A percentile compares a stretch with the other conserved stretches of the same genome.
Conservation (phyloP, 768 basidiomycete genomes). For the Collybia nuda region DNA sequence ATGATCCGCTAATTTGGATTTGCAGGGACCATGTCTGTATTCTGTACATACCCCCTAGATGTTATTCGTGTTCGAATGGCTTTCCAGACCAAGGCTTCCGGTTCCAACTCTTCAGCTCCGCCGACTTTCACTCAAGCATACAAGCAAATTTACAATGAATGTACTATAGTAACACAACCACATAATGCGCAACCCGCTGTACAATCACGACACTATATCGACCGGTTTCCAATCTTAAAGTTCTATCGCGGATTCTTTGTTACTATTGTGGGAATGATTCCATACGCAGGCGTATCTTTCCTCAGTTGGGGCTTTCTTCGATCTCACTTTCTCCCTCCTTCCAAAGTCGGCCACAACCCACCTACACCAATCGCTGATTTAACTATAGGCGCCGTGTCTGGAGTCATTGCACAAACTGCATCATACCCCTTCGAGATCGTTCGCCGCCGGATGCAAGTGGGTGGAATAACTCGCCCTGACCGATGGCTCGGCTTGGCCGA, state of each 20-base stretch:
- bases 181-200: conserved; percentile 18
- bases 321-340: conserved; percentile 52
- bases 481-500: conserved; percentile 80
- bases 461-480: conserved; percentile 76
- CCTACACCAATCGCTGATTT: conserved; percentile 64
- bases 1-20: background rate
- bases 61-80: conserved; percentile 95
- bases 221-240: conserved; percentile 74
- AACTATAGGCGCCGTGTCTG: conserved; percentile 81
- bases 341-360: conserved; percentile 31
- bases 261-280: conserved; percentile 88
- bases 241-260: conserved; percentile 98
- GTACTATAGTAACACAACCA: conserved; percentile 28
- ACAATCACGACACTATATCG: conserved; percentile 37
- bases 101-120: conserved; percentile 18
- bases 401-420: conserved; percentile 81
- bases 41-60: conserved; percentile 94
- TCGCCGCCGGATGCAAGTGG: conserved; percentile 92
- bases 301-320: conserved; percentile 85
- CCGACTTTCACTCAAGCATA: conserved; percentile 59
- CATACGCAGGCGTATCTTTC: conserved; percentile 95
- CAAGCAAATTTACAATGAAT: conserved; percentile 71
- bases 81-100: conserved; percentile 58
- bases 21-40: conserved; percentile 82
- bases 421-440: conserved; percentile 96